Evolutionary conservation across 331 rosid genomes (phyloP).

Genomic region (Erythrophleum ivorense): DNA sequence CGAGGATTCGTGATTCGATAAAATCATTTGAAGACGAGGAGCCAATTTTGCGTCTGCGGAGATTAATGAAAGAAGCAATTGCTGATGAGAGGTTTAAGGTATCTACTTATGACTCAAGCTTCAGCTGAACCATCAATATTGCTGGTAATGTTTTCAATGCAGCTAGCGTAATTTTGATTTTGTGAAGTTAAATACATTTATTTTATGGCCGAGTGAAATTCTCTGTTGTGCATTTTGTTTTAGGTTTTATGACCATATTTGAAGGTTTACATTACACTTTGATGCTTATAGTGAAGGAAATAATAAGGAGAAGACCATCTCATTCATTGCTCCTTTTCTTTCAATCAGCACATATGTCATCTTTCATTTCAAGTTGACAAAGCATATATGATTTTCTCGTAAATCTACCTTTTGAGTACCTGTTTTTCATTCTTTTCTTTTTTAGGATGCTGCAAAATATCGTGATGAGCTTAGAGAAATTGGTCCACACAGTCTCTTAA

Average conservation of each 20-base stretch:
- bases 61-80: slow-evolving; percentile 71
- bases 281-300: neutral
- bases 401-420: slow-evolving; percentile 1
- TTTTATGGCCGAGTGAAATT: neutral
- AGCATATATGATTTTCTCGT: neutral
- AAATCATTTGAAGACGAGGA: slow-evolving; percentile 71
- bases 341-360: neutral
- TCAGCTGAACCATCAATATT: slow-evolving; percentile 13
- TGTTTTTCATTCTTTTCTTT: neutral
- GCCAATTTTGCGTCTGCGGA: slow-evolving; percentile 71
- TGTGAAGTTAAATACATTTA: neutral
- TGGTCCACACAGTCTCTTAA: slow-evolving; percentile 71
- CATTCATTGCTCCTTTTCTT: neutral
- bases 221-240: neutral
- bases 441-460: slow-evolving; percentile 80
- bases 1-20: slow-evolving; percentile 79
- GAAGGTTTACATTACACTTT: neutral
- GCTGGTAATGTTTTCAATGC: neutral
- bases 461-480: slow-evolving; percentile 76
- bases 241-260: neutral
- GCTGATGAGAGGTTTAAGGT: slow-evolving; percentile 75
- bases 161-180: neutral
- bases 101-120: slow-evolving; percentile 14
- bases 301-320: neutral
- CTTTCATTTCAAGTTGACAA: neutral